Evolutionary conservation across 805 yeast genomes (phyloP), one percentile per base, ranked within the genome.

Genomic region (Ogataea corticis): DNA sequence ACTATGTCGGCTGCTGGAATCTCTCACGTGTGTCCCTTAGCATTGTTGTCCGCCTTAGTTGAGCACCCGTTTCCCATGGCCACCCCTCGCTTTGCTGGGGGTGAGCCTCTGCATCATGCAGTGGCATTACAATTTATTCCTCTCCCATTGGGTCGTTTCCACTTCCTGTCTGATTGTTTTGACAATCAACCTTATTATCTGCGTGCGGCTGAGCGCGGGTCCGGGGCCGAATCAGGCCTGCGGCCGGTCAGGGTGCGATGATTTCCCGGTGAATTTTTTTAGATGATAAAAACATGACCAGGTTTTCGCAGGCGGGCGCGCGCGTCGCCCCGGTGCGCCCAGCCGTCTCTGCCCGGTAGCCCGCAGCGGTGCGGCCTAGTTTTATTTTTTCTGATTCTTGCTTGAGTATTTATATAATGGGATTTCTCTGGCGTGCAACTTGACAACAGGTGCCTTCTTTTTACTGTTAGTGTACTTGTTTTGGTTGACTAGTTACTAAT

Each of bases 141-240:
- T 32, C 45, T 46, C 45, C 39, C 36, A 50, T 50, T 50, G 54
- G 54, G 44, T 40, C 44, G 33, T 30, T 44, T 27, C 16, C 19
- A 12, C 19, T 34, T 21, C 33, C 32, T 40, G 41, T 44, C 42
- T 50, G 44, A 33, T 28, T 28, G 21, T 37, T 28, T 12, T 16
- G 32, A 37, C 40, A 37, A 37, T 37, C 15, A 14, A 23, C 40
- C 25, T 17, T 27, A 37, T 37, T 37, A 37, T 37, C 23, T 37
- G 21, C 13, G 32, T 37, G 40, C 40, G 40, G 40, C 40, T 9
- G 16, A 11, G 15, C 17, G 40, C 40, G 40, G 40, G 40, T 30
- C 40, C 40, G 40, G 29, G 40, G 15, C 40, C 40, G 40, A 37
- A 27, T 28, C 15, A 15, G 29, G 31, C 13, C 16, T 4, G 38